A percentile compares a stretch with the other conserved stretches of the same genome.
Evolutionary conservation across 1,284 basidiomycete genomes (phyloP).

Genomic region (Sanghuangporus weigelae): DNA sequence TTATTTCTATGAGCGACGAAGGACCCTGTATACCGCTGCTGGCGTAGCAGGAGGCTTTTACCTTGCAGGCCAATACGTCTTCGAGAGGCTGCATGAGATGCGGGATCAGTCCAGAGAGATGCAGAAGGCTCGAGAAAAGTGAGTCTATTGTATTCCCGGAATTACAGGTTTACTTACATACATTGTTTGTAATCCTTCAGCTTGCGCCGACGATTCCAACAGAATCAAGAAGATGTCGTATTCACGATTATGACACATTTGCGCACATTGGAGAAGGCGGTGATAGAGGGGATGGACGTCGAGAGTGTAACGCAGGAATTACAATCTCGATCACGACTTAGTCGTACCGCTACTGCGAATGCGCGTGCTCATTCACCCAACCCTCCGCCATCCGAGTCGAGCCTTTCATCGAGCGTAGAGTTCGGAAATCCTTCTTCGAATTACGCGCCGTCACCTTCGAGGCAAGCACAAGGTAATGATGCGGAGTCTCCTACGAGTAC

Average conservation of each 20-base stretch:
- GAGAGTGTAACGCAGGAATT: slow-evolving; percentile 74
- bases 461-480: not conserved
- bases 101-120: slow-evolving; percentile 64
- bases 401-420: slow-evolving; percentile 42
- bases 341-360: not conserved
- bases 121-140: slow-evolving; percentile 71
- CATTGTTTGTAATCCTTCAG: slow-evolving; percentile 36
- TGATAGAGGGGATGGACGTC: slow-evolving; percentile 77
- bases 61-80: slow-evolving; percentile 60
- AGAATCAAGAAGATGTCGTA: slow-evolving; percentile 78
- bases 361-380: slow-evolving; percentile 13
- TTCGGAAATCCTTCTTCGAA: slow-evolving; percentile 43
- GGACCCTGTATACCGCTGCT: slow-evolving; percentile 38
- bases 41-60: slow-evolving; percentile 62
- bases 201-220: slow-evolving; percentile 70
- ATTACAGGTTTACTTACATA: not conserved
- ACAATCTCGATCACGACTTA: slow-evolving; percentile 40
- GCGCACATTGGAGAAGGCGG: slow-evolving; percentile 68
- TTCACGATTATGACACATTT: slow-evolving; percentile 81
- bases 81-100: slow-evolving; percentile 63
- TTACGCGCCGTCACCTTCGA: slow-evolving; percentile 26
- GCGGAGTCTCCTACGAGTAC: slow-evolving; percentile 7
- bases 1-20: slow-evolving; percentile 46
- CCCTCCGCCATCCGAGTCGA: slow-evolving; percentile 29
- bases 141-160: slow-evolving; percentile 27